Conservation (phyloP, 225 moss, liverwort and hornwort genomes). For the Anthoceros angustus region DNA sequence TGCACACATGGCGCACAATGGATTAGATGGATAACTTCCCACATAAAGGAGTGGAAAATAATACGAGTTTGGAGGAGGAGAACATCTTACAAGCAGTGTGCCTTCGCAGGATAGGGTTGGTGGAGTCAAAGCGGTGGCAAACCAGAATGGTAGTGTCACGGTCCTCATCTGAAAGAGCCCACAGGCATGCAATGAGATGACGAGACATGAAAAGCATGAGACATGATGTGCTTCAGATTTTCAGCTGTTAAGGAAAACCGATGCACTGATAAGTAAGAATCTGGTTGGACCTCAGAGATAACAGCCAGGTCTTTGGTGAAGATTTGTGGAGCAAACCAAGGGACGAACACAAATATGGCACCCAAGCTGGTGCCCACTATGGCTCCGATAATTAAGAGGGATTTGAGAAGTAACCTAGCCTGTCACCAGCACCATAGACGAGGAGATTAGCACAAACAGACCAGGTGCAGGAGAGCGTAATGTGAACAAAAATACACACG, state of each 20-base stretch:
- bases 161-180: slow-evolving; percentile 38
- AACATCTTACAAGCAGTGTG: slow-evolving; percentile 49
- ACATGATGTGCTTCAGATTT: too few relatives aligned
- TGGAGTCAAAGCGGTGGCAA: slow-evolving; percentile 53
- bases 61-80: neutral
- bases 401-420: slow-evolving; percentile 59
- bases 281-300: slow-evolving; percentile 31
- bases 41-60: neutral
- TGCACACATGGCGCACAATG: slow-evolving; percentile 10
- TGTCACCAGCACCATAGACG: slow-evolving; percentile 14
- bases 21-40: too few relatives aligned
- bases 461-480: neutral
- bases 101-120: slow-evolving; percentile 70
- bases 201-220: too few relatives aligned
- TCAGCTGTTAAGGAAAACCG: too few relatives aligned
- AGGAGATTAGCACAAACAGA: neutral
- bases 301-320: slow-evolving; percentile 64
- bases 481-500: neutral
- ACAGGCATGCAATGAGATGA: too few relatives aligned
- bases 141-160: slow-evolving; percentile 51
- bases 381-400: slow-evolving; percentile 50
- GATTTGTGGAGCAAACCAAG: slow-evolving; percentile 60
- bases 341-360: slow-evolving; percentile 38
- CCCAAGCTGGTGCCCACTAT: slow-evolving; percentile 43
- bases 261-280: slow-evolving; percentile 7